Conservation (phyloP, 1,284 basidiomycete genomes). For the Ceratobasidium sp. region DNA sequence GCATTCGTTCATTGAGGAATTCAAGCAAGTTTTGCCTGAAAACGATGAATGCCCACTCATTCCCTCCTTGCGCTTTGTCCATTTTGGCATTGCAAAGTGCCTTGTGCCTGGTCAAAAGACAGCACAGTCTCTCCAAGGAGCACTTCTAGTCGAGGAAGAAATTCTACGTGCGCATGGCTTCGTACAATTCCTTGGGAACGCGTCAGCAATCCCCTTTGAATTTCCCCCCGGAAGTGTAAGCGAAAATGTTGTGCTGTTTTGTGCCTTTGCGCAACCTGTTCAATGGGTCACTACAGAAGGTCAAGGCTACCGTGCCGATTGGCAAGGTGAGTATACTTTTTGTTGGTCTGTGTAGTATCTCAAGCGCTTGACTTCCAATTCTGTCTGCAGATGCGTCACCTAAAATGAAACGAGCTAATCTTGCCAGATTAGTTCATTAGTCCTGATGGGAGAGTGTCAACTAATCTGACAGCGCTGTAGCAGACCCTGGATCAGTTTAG, state of each 20-base stretch:
- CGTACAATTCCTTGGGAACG: not conserved
- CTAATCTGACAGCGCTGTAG: too few species aligned
- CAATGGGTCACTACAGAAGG: slow-evolving; percentile 39
- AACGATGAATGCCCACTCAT: not conserved
- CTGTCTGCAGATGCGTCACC: too few species aligned
- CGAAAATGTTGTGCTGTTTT: not conserved
- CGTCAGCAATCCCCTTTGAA: not conserved
- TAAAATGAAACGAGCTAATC: too few species aligned
- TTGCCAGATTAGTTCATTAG: too few species aligned
- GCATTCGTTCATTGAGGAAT: not conserved
- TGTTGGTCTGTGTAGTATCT: too few species aligned
- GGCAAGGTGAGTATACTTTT: slow-evolving; percentile 34
- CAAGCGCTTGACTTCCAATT: too few species aligned
- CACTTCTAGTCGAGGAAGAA: not conserved
- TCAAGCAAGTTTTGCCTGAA: not conserved
- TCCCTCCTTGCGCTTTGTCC: not conserved
- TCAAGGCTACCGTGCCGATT: slow-evolving; percentile 25
- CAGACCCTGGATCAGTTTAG: too few species aligned
- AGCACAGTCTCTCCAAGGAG: not conserved
- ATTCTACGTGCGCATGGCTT: not conserved
- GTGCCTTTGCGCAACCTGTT: slow-evolving; percentile 30
- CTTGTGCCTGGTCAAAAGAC: not conserved
- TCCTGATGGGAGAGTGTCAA: too few species aligned
- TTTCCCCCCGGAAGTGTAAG: not conserved
- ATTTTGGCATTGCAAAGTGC: not conserved